phyloP scores from a whole-genome alignment of 148 eudicot genomes.

The Polygonum aviculare region DNA sequence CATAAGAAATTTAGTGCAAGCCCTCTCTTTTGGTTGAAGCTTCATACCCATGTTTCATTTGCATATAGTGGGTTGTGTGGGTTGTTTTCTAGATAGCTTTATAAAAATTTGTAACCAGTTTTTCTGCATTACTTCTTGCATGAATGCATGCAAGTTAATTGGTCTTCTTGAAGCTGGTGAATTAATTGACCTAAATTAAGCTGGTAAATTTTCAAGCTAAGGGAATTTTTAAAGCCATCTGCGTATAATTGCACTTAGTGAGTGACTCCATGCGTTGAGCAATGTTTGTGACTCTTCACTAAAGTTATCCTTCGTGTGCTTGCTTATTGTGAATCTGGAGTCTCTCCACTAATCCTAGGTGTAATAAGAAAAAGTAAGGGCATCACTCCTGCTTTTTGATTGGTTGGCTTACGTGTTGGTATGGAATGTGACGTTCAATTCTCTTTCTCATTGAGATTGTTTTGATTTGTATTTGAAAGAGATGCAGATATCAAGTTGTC shows the following conservation, averaged over 20 bases:
- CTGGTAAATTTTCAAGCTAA: background rate
- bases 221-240: background rate
- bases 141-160: background rate
- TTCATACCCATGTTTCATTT: background rate
- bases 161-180: background rate
- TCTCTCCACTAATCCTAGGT: background rate
- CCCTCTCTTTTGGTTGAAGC: background rate
- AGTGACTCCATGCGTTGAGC: background rate
- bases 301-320: background rate
- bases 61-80: background rate
- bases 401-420: background rate
- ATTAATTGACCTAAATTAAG: background rate
- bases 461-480: background rate
- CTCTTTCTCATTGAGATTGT: background rate
- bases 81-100: background rate
- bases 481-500: background rate
- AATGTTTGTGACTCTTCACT: background rate
- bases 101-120: background rate
- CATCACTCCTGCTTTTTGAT: background rate
- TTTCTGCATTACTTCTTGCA: background rate
- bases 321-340: background rate
- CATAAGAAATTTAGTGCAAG: background rate
- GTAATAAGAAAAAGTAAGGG: background rate
- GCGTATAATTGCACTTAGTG: background rate
- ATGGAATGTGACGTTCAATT: background rate